Evolutionary conservation across 352 stramenopile species (phyloP), one percentile per base, ranked within the genome.

Genomic region (Globisporangium iwayamae): DNA sequence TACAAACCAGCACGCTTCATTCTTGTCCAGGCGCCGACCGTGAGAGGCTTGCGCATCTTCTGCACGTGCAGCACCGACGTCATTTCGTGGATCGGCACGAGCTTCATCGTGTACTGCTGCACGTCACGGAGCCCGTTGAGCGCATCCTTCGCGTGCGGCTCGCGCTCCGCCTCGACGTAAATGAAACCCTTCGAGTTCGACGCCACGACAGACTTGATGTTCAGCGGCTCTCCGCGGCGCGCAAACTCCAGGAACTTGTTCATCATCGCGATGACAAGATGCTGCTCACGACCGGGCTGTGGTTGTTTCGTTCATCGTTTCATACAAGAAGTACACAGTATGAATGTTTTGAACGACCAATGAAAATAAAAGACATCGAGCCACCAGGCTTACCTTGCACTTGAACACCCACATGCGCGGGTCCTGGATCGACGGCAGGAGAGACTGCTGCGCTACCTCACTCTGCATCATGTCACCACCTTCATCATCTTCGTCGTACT

Each of bases 361-460:
- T 18, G 6, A 45, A 41, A n/a, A 41, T 20, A 20, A 32, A 25
- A 6, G 20, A 20, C 6, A 66, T 22, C 5, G 2, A 18, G 50
- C 25, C 1, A n/a, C 2, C 22, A 62, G 13, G 20, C 66, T 47
- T 63, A 87, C 78, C 71, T 96, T 96, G 80, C 87, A 96, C 67
- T 96, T 96, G 68, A 96, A 94, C 25, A 96, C 86, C 87, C 87
- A 96, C 81, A 96, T 89, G 56, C 86, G 84, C 50, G 87, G 87
- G 58, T 96, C 87, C 65, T 95, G 85, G 61, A 96, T 95, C 20
- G 87, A 95, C 56, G 87, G 87, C 66, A 96, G 67, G 22, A 95
- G 77, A 41, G 86, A 92, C 70, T 96, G 87, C 68, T 96, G 87
- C 46, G 87, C 87, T 45, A 96, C 87, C 11, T 93, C 87, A 51